Conservation (phyloP, 257 asterid genomes). For the Cordia subcordata region DNA sequence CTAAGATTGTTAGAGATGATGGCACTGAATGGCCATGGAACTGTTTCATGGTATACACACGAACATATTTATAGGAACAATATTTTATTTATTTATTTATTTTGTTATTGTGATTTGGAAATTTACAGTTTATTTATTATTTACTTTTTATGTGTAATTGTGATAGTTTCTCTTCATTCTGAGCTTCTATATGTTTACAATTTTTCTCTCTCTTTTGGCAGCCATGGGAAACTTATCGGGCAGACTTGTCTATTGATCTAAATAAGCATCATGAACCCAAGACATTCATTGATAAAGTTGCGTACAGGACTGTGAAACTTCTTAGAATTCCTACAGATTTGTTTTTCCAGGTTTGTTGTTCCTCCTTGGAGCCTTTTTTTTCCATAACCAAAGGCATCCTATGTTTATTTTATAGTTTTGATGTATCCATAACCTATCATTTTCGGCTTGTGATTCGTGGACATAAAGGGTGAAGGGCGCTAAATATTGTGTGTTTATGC, state of each 20-base stretch:
- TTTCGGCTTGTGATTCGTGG: too few species aligned
- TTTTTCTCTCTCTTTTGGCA: slow-evolving; percentile 25
- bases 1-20: slow-evolving; percentile 55
- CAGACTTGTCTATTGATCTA: slow-evolving; percentile 70
- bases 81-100: neutral
- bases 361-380: neutral
- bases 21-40: slow-evolving; percentile 96
- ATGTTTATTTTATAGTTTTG: neutral
- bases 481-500: too few species aligned
- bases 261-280: slow-evolving; percentile 75
- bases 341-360: slow-evolving; percentile 57
- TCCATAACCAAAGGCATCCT: neutral
- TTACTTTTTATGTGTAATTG: too few species aligned
- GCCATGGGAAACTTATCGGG: slow-evolving; percentile 87
- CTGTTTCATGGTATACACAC: slow-evolving; percentile 73
- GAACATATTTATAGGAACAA: neutral
- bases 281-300: slow-evolving; percentile 63
- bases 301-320: slow-evolving; percentile 72
- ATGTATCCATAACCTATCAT: too few species aligned
- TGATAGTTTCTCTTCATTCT: too few species aligned
- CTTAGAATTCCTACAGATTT: slow-evolving; percentile 75
- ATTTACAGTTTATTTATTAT: neutral
- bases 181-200: neutral
- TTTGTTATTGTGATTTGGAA: neutral
- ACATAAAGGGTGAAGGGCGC: too few species aligned